A percentile compares a stretch with the other conserved stretches of the same genome.
Conservation (phyloP, 768 basidiomycete genomes). For the Tricholoma hemisulphureum region DNA sequence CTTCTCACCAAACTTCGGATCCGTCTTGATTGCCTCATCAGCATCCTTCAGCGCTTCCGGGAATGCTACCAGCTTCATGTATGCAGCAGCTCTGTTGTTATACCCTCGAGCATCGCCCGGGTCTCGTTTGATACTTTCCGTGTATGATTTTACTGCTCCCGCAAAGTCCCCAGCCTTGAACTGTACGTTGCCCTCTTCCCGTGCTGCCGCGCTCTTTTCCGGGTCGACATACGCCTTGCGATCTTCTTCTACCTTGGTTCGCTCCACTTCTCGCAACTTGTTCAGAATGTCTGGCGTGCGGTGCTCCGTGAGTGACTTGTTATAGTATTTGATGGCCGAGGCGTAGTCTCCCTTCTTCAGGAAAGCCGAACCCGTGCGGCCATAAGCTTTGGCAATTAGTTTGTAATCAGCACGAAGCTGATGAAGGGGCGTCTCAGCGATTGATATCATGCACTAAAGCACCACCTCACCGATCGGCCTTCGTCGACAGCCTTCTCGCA, state of each 20-base stretch:
- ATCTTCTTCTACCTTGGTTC: constrained; percentile 72
- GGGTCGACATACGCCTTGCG: constrained; percentile 86
- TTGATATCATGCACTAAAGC: not conserved
- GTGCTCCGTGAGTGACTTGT: constrained; percentile 94
- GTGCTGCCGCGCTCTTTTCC: constrained; percentile 71
- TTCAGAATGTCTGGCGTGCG: constrained; percentile 90
- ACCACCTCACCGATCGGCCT: constrained; percentile 63
- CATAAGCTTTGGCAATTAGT: constrained; percentile 90
- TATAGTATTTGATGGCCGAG: constrained; percentile 85
- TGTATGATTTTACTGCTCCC: constrained; percentile 86
- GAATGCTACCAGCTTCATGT: constrained; percentile 90
- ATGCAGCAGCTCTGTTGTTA: constrained; percentile 98
- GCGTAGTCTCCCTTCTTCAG: constrained; percentile 72
- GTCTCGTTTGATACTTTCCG: constrained; percentile 95
- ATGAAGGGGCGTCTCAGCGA: constrained; percentile 4
- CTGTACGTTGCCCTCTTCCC: constrained; percentile 88
- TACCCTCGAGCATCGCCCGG: constrained; percentile 89
- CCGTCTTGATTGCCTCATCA: constrained; percentile 88
- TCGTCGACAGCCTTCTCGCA: constrained; percentile 98
- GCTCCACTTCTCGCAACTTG: constrained; percentile 86
- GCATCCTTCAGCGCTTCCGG: constrained; percentile 97
- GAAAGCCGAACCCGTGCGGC: constrained; percentile 85
- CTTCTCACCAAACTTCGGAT: constrained; percentile 74
- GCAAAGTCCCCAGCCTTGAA: constrained; percentile 96
- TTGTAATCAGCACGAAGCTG: constrained; percentile 92